These are phyloP conservation scores for Chalara sp. DNA, from an alignment of 2,329 filamentous ascomycete species.

Conservation along the genomic window DNA sequence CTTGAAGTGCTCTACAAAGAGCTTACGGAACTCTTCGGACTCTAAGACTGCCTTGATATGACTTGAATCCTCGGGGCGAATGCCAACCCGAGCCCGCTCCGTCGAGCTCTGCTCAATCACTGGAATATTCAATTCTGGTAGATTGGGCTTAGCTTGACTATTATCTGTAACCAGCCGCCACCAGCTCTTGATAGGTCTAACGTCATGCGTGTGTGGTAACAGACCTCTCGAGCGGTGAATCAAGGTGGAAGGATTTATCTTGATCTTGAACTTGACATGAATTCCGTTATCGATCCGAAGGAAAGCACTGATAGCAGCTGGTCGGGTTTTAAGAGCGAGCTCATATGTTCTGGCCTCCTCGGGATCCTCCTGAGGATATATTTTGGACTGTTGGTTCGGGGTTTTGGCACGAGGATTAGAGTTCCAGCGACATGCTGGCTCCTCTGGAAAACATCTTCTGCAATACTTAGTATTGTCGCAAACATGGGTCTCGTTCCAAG, in stretches of 20 bases:
- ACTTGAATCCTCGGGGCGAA: too few species aligned
- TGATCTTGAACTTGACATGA: constrained; percentile 16
- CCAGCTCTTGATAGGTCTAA: constrained; percentile 24
- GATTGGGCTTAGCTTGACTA: neutral
- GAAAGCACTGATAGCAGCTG: constrained; percentile 12
- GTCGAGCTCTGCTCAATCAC: too few species aligned
- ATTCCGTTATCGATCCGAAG: too few species aligned
- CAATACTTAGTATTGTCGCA: constrained; percentile 4
- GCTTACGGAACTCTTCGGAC: too few species aligned
- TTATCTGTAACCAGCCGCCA: constrained; percentile 44
- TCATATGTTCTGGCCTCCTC: constrained; percentile 44
- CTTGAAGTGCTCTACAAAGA: too few species aligned
- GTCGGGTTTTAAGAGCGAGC: constrained; percentile 39
- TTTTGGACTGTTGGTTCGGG: constrained; percentile 9
- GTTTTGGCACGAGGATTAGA: constrained; percentile 9
- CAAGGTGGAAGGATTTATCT: constrained; percentile 34
- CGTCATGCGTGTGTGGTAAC: constrained; percentile 1
- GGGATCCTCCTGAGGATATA: constrained; percentile 43
- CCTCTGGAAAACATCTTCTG: constrained; percentile 30
- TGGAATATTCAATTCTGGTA: too few species aligned
- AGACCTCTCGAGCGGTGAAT: constrained; percentile 32
- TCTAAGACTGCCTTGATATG: too few species aligned
- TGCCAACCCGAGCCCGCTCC: too few species aligned
- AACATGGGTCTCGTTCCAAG: neutral
- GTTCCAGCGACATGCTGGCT: constrained; percentile 32